A percentile compares a stretch with the other conserved stretches of the same genome.
Evolutionary conservation across 2,329 filamentous ascomycete species (phyloP).

Genomic region (Botrytis hyacinthi): DNA sequence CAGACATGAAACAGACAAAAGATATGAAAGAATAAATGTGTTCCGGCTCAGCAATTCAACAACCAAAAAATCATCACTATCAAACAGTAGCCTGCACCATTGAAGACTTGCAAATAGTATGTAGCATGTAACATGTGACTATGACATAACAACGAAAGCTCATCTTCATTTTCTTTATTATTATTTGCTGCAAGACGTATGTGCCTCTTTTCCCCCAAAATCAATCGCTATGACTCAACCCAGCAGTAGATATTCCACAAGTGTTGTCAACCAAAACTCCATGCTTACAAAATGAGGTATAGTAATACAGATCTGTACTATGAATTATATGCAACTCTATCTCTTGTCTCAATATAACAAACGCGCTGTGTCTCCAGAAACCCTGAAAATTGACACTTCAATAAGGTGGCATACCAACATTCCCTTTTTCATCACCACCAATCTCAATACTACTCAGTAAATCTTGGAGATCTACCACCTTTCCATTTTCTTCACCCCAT

Average conservation of each 20-base stretch:
- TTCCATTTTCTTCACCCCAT: constrained; percentile 31
- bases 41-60: neutral
- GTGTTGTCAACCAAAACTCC: constrained; percentile 12
- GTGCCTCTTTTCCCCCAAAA: neutral
- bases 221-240: neutral
- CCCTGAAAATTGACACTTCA: constrained; percentile 23
- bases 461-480: constrained; percentile 33
- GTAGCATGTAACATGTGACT: neutral
- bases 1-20: neutral
- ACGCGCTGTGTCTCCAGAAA: neutral
- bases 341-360: neutral
- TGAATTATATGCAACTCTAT: constrained; percentile 17
- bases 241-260: neutral
- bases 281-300: constrained; percentile 14
- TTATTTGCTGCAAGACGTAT: neutral
- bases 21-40: neutral
- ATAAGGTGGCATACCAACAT: constrained; percentile 37
- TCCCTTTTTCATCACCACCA: constrained; percentile 28
- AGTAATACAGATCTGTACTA: constrained; percentile 14
- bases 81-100: neutral
- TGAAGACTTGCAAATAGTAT: neutral
- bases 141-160: neutral
- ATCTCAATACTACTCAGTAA: constrained; percentile 37
- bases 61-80: neutral
- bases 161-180: neutral